These are phyloP conservation scores for Allantophomopsis lycopodina DNA, from an alignment of 2,329 filamentous ascomycete species.

Conservation along the genomic window DNA sequence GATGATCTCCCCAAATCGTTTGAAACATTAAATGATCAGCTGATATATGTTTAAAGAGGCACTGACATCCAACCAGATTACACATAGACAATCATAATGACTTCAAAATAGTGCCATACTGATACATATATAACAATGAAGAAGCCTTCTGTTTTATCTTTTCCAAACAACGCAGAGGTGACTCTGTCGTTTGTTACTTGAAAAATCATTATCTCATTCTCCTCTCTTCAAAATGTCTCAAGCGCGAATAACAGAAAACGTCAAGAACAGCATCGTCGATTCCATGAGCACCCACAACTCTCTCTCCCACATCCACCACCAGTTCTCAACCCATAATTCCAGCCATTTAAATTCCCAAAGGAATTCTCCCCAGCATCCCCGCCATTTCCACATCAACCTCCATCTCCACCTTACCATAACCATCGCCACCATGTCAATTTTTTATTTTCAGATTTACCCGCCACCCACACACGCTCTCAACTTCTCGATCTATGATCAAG, in stretches of 20 bases:
- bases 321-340: background rate
- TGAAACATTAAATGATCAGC: too few relatives aligned
- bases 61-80: constrained; percentile 15
- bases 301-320: background rate
- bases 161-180: background rate
- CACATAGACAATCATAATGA: constrained; percentile 7
- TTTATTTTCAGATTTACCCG: background rate
- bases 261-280: background rate
- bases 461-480: too few relatives aligned
- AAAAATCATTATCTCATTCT: background rate
- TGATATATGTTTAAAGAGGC: constrained; percentile 9
- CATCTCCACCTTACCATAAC: background rate
- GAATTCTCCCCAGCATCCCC: background rate
- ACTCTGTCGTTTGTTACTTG: background rate
- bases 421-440: background rate
- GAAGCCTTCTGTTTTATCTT: background rate
- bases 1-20: too few relatives aligned
- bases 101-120: background rate
- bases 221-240: background rate
- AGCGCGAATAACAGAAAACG: background rate
- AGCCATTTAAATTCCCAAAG: background rate
- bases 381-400: background rate
- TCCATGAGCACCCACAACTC: background rate
- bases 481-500: too few relatives aligned
- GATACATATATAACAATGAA: background rate